phyloP scores from a whole-genome alignment of 2,329 filamentous ascomycete species.

The Capronia coronata region DNA sequence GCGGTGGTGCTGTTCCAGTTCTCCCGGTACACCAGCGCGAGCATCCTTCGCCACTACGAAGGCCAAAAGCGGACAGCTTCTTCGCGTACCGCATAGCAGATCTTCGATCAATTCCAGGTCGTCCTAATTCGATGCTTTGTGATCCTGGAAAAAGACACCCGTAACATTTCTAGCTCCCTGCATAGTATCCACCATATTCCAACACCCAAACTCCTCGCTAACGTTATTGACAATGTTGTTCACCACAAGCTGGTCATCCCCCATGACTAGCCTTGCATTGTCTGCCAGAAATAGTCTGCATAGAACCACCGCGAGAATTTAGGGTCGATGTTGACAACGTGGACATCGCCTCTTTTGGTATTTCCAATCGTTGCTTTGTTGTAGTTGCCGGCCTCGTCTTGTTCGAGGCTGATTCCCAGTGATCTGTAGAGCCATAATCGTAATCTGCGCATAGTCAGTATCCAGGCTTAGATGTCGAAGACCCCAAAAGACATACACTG shows the following conservation, averaged over 20 bases:
- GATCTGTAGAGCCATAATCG: constrained; percentile 87
- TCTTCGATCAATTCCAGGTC: too few species aligned
- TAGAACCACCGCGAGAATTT: constrained; percentile 91
- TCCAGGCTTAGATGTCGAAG: too few species aligned
- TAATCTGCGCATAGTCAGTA: constrained; percentile 44
- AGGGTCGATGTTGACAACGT: constrained; percentile 88
- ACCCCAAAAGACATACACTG: constrained; percentile 31
- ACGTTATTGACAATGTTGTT: background rate
- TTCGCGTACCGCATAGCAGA: too few species aligned
- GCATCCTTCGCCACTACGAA: too few species aligned
- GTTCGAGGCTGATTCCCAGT: constrained; percentile 83
- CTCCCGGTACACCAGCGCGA: too few species aligned
- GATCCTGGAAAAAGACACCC: too few species aligned
- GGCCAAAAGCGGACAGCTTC: too few species aligned
- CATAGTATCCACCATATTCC: too few species aligned
- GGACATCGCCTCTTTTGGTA: constrained; percentile 79
- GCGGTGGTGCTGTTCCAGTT: too few species aligned
- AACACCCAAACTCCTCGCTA: constrained; percentile 9
- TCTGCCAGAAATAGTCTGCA: constrained; percentile 93
- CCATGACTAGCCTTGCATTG: constrained; percentile 50
- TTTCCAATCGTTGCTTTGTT: constrained; percentile 80
- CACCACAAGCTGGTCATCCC: background rate
- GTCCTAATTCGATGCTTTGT: too few species aligned
- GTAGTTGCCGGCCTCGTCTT: constrained; percentile 73
- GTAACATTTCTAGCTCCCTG: too few species aligned